Base-by-base conservation (phyloP, 164 flowering plant species). In the Liriodendron chinense region DNA sequence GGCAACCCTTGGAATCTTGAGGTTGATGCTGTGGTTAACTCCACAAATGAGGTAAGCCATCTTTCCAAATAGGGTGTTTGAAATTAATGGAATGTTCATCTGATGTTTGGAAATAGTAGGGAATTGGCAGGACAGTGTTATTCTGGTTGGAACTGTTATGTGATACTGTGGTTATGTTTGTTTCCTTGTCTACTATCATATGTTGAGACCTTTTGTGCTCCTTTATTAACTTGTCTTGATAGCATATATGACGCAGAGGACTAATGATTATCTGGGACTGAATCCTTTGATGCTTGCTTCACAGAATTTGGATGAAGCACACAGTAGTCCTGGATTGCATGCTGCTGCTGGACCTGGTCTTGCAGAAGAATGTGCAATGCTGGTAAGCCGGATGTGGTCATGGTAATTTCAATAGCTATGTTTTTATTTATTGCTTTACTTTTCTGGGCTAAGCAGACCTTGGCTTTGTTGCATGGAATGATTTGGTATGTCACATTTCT, bases 301-400 rank as follows among this genome's bases (percentile, higher is more conserved):
- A 7, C 72, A 91, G 99, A 94, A 84, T 81, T 80, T 96, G 85
- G 99, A 93, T 79, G 98, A 96, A 86, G 94, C 94, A 47, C 94
- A 96, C 76, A 92, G 98, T 85, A 96, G 98, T 78, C 89, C 92
- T 77, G 99, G 99, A 73, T 84, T 96, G 85, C 94, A 94, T 89
- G 96, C 91, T 80, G 98, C 98, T 61, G 98, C 99, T 80, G 99
- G 99, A 71, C 93, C 98, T 75, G 96, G 93, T 80, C 96, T 96
- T 79, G 97, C 97, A 47, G 98, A 94, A 83, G 98, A 93, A 76
- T 96, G 99, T 83, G 91, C 93, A 5, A 82, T 92, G 56, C 74
- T 93, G 92, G 99, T 96, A 84, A 73, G 86, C 22, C 70, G 48
- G 28, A 67, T 47, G 4, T 65, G 22, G n/a, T 70, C 57, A 43